phyloP scores from a whole-genome alignment of 202 grass and related monocot species.

The Hordeum pubiflorum region DNA sequence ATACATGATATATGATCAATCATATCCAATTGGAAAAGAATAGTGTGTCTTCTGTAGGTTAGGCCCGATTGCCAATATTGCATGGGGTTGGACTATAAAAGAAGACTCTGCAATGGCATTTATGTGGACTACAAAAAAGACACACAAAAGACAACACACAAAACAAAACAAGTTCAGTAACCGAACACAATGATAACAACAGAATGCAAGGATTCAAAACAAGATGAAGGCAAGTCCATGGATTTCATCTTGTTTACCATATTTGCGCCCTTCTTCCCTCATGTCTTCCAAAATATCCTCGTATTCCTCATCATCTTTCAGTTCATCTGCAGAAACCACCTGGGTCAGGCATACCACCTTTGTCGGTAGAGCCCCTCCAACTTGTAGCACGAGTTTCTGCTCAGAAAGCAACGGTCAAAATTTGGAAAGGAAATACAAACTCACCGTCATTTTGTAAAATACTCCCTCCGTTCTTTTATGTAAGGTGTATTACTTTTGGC shows the following conservation, averaged over 20 bases:
- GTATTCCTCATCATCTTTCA: slow-evolving; percentile 88
- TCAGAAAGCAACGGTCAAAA: slow-evolving; percentile 4
- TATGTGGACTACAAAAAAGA: slow-evolving; percentile 72
- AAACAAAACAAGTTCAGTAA: slow-evolving; percentile 42
- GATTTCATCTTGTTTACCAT: slow-evolving; percentile 41
- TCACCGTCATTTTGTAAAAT: neutral
- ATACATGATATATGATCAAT: slow-evolving; percentile 16
- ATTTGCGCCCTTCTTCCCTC: slow-evolving; percentile 87
- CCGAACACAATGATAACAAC: slow-evolving; percentile 8
- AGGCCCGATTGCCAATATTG: slow-evolving; percentile 62
- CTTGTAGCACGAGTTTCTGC: slow-evolving; percentile 79
- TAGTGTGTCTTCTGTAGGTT: slow-evolving; percentile 49
- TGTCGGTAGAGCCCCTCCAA: slow-evolving; percentile 67
- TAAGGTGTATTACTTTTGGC: no score
- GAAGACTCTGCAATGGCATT: slow-evolving; percentile 59
- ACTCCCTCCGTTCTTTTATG: no score
- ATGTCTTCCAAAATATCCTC: slow-evolving; percentile 95
- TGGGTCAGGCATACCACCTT: slow-evolving; percentile 85
- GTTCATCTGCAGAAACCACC: slow-evolving; percentile 69
- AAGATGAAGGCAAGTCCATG: neutral
- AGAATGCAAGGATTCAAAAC: neutral
- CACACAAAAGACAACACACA: slow-evolving; percentile 54
- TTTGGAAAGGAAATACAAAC: neutral
- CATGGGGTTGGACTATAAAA: slow-evolving; percentile 62
- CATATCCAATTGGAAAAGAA: slow-evolving; percentile 34